Evolutionary conservation across 441 rosid species (phyloP).

Genomic region (Pelargonium fulgidum): DNA sequence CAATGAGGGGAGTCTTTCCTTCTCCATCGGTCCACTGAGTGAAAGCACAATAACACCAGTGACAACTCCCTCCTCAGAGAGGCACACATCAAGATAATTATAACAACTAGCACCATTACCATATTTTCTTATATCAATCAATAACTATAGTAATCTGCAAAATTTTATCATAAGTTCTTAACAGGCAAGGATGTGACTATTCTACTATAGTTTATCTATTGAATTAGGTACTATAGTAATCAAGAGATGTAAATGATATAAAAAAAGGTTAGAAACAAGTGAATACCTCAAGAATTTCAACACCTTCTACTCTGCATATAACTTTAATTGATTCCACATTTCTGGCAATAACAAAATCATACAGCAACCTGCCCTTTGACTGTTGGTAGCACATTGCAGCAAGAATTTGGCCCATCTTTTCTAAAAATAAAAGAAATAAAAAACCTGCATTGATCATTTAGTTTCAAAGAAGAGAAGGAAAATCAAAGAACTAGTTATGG

Average conservation of each 20-base stretch:
- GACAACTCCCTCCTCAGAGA: no score
- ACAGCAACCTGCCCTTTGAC: slow-evolving; percentile 45
- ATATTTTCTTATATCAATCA: no score
- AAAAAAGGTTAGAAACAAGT: background rate
- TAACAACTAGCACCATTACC: no score
- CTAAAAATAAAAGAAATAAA: background rate
- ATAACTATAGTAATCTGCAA: no score
- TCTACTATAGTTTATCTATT: no score
- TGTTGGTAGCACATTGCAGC: slow-evolving; percentile 30
- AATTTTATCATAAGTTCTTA: no score
- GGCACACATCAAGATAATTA: no score
- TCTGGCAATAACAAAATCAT: slow-evolving; percentile 32
- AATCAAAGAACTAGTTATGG: background rate
- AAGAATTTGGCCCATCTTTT: slow-evolving; percentile 39
- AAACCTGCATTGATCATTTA: background rate
- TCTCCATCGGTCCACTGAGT: slow-evolving; percentile 49
- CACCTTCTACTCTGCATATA: slow-evolving; percentile 30
- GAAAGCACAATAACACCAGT: background rate
- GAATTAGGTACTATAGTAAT: no score
- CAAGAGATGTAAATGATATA: background rate
- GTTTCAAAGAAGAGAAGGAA: background rate
- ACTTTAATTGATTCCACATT: slow-evolving; percentile 38
- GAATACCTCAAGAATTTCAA: slow-evolving; percentile 48
- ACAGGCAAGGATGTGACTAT: no score
- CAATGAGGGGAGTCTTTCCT: slow-evolving; percentile 49